Evolutionary conservation across 495 filamentous ascomycete genomes (phyloP), one percentile per base, ranked within the genome.

Genomic region (Massariosphaeria phaeospora): DNA sequence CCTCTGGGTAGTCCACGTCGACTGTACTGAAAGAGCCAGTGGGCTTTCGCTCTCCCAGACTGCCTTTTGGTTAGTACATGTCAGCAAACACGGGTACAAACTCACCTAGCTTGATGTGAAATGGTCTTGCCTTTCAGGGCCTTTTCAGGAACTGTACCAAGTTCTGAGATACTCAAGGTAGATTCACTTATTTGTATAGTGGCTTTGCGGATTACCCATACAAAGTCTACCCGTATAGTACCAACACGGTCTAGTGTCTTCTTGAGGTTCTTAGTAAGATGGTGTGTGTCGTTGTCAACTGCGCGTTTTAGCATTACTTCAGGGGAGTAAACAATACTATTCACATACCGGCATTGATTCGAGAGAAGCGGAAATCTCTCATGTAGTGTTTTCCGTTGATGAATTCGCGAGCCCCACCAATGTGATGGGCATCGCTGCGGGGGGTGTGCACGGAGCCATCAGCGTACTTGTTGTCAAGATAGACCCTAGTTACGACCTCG

Each of bases 131-230:
- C 39, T 23, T 42, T 42, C 17, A 42, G 12, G 8, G 39, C 39
- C 17, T 42, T 42, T 21, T 60, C 60, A 9, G 50, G 49, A 30
- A 59, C 20, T 0, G 49, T 45, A 18, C 41, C 33, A 39, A 49
- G 1, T 0, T 17, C 9, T 24, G 31, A 6, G 12, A 29, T 51
- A 20, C 17, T 20, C 27, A 12, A n/a, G n/a, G n/a, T n/a, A n/a
- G n/a, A n/a, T n/a, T n/a, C n/a, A n/a, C n/a, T n/a, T n/a, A n/a
- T n/a, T n/a, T n/a, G n/a, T n/a, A 8, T 29, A 10, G n/a, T 4
- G 3, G 25, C 33, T 9, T 47, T 9, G 10, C n/a, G 13, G 11
- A 11, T 27, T 2, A 31, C 18, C 17, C n/a, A 38, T 13, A 30
- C 17, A 24, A 13, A 31, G 12, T 3, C 34, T n/a, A 20, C 45